A percentile compares a stretch with the other conserved stretches of the same genome.
These are phyloP conservation scores for Gilbertella persicaria DNA, from an alignment of 371 early-diverging fungal genomes.

Conservation along the genomic window DNA sequence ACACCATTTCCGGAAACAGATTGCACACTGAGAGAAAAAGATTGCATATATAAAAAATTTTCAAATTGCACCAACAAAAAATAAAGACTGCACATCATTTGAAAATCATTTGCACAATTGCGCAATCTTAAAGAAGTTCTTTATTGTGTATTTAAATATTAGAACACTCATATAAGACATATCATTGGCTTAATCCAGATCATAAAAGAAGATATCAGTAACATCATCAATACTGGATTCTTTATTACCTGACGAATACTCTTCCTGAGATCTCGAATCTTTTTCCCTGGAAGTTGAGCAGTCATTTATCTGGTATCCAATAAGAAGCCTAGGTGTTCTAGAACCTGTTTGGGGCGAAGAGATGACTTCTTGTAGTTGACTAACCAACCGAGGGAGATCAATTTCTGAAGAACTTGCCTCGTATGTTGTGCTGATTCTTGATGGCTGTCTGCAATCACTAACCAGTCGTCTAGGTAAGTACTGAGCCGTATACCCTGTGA, in stretches of 20 bases:
- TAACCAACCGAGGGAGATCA: conserved; percentile 25
- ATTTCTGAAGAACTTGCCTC: conserved; percentile 17
- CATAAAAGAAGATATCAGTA: no score
- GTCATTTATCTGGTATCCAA: conserved; percentile 29
- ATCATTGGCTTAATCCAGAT: no score
- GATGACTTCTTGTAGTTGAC: conserved; percentile 26
- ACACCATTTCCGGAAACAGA: neutral
- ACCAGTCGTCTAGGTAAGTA: conserved; percentile 34
- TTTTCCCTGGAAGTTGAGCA: conserved; percentile 21
- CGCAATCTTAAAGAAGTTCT: no score
- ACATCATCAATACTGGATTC: conserved; percentile 17
- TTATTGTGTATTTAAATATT: no score
- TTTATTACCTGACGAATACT: conserved; percentile 15
- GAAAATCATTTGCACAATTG: no score
- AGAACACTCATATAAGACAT: no score
- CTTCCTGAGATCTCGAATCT: conserved; percentile 22
- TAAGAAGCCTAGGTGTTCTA: no score
- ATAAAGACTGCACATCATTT: no score
- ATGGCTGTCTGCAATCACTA: conserved; percentile 11
- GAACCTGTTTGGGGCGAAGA: conserved; percentile 24
- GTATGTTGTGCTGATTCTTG: conserved; percentile 7
- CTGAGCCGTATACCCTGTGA: conserved; percentile 22
- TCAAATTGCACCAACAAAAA: no score
- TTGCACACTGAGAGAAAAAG: neutral
- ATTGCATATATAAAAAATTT: neutral